Percentiles rank a stretch among this genome's conserved stretches.
These are phyloP conservation scores for Scutellaria baicalensis DNA, from an alignment of 257 asterid species.

Conservation along the genomic window DNA sequence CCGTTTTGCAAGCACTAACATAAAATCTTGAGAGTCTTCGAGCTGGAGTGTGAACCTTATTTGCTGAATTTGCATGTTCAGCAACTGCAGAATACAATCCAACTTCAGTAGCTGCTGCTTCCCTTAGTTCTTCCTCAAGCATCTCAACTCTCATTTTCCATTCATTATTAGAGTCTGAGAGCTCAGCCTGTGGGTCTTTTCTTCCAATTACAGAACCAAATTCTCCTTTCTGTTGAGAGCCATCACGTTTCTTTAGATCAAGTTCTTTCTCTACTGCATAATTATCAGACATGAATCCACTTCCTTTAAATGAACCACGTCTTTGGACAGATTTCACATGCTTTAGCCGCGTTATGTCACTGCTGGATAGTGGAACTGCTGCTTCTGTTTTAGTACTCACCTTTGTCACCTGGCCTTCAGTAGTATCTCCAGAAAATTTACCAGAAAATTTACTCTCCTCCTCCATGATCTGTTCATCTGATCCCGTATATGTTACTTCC, in stretches of 20 bases:
- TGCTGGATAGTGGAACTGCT: slow-evolving; percentile 25
- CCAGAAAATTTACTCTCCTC: slow-evolving; percentile 14
- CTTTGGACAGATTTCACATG: not conserved
- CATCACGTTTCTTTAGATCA: slow-evolving; percentile 18
- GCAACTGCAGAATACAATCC: slow-evolving; percentile 77
- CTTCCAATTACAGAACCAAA: slow-evolving; percentile 11
- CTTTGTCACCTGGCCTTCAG: slow-evolving; percentile 29
- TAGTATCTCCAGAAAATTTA: slow-evolving; percentile 22
- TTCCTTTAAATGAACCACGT: slow-evolving; percentile 7
- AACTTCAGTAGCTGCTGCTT: slow-evolving; percentile 75
- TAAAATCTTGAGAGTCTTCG: slow-evolving; percentile 80
- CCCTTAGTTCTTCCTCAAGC: slow-evolving; percentile 86
- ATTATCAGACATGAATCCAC: slow-evolving; percentile 14
- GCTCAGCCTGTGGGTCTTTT: slow-evolving; percentile 20
- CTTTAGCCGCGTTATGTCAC: not conserved
- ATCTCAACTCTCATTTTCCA: slow-evolving; percentile 43
- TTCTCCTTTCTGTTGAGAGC: slow-evolving; percentile 18
- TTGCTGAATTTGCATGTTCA: slow-evolving; percentile 77
- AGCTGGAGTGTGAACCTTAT: slow-evolving; percentile 90
- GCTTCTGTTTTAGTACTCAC: slow-evolving; percentile 22
- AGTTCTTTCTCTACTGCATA: slow-evolving; percentile 24
- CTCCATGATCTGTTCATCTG: not conserved
- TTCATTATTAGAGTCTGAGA: slow-evolving; percentile 32
- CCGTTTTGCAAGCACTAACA: slow-evolving; percentile 56
- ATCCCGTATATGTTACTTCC: not conserved